These are phyloP conservation scores for Zalaria sp. DNA, from an alignment of 2,329 filamentous ascomycete species.

Conservation along the genomic window DNA sequence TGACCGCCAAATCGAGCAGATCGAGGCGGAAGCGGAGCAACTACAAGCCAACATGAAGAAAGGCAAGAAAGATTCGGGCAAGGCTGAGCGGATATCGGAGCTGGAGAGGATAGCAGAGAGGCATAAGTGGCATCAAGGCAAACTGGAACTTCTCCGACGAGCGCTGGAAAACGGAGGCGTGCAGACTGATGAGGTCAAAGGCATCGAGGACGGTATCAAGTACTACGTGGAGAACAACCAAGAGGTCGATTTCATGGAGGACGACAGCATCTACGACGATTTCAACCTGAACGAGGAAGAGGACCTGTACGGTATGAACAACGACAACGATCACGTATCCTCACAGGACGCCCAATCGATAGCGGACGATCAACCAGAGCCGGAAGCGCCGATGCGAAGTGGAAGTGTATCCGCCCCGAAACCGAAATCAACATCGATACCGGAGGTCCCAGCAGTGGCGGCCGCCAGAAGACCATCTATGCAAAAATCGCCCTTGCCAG, in stretches of 20 bases:
- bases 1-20: constrained; percentile 80
- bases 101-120: constrained; percentile 74
- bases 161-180: constrained; percentile 86
- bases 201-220: constrained; percentile 80
- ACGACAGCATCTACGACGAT: constrained; percentile 91
- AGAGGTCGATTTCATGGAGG: constrained; percentile 81
- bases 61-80: constrained; percentile 72
- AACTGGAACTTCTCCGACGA: constrained; percentile 79
- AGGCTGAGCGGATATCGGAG: constrained; percentile 76
- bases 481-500: constrained; percentile 90
- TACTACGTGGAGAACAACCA: constrained; percentile 90
- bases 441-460: constrained; percentile 39
- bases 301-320: constrained; percentile 65
- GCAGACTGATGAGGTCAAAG: constrained; percentile 73
- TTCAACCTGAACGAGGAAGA: constrained; percentile 87
- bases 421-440: constrained; percentile 41
- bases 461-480: constrained; percentile 62
- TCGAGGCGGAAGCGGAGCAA: constrained; percentile 79
- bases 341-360: constrained; percentile 90
- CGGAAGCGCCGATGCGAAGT: constrained; percentile 20
- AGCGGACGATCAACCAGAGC: constrained; percentile 67
- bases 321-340: constrained; percentile 76
- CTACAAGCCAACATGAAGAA: constrained; percentile 88
- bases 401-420: constrained; percentile 21
- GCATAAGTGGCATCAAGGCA: constrained; percentile 93